Evolutionary conservation across 1,284 basidiomycete species (phyloP).

Genomic region (Vanrija humicola): DNA sequence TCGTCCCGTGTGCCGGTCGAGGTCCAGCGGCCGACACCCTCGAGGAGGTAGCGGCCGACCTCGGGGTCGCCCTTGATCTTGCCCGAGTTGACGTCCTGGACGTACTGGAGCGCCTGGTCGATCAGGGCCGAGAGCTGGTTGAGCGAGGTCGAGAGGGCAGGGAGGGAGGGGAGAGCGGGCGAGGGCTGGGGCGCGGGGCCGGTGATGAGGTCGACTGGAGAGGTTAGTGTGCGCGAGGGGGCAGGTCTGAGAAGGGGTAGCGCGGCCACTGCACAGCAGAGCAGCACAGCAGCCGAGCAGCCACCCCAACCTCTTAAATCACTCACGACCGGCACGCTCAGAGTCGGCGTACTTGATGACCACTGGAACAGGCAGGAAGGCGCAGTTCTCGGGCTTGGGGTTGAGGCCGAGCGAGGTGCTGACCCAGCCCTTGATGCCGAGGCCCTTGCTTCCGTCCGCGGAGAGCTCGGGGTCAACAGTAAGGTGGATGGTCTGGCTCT

Average conservation of each 20-base stretch:
- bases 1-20: slow-evolving; percentile 52
- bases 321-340: slow-evolving; percentile 79
- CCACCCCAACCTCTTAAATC: not conserved
- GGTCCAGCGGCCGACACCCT: slow-evolving; percentile 67
- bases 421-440: slow-evolving; percentile 83
- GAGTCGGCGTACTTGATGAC: slow-evolving; percentile 74
- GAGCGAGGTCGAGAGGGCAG: slow-evolving; percentile 42
- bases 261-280: not conserved
- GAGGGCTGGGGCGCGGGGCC: slow-evolving; percentile 42
- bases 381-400: slow-evolving; percentile 85
- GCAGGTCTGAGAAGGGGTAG: not conserved
- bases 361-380: slow-evolving; percentile 82
- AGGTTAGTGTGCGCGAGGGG: slow-evolving; percentile 8
- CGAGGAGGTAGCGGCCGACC: slow-evolving; percentile 87
- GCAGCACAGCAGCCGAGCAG: not conserved
- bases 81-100: slow-evolving; percentile 74
- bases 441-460: slow-evolving; percentile 60
- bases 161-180: slow-evolving; percentile 39
- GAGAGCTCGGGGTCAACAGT: slow-evolving; percentile 74
- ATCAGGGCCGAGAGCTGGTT: slow-evolving; percentile 51
- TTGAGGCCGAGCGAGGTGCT: slow-evolving; percentile 63
- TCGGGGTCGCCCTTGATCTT: slow-evolving; percentile 77
- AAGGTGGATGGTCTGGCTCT: slow-evolving; percentile 86
- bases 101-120: slow-evolving; percentile 71
- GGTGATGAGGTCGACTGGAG: slow-evolving; percentile 69